Evolutionary conservation across 2,329 filamentous ascomycete genomes (phyloP).

Genomic region (Fusarium odoratissimum): DNA sequence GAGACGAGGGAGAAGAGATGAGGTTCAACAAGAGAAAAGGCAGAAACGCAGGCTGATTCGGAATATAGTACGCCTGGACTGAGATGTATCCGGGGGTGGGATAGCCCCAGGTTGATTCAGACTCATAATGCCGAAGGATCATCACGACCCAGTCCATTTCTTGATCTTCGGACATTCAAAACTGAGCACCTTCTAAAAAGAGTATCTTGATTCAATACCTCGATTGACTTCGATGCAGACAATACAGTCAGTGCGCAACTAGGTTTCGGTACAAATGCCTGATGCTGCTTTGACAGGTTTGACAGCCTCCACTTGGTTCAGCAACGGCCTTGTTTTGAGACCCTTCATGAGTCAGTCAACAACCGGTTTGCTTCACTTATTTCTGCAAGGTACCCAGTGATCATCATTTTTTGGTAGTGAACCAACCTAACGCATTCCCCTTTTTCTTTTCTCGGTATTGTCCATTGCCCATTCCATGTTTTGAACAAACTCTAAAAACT

Average conservation of each 20-base stretch:
- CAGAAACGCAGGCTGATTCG: conserved; percentile 16
- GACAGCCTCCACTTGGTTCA: conserved; percentile 12
- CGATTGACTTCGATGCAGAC: background rate
- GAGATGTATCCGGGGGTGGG: background rate
- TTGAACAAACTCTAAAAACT: conserved; percentile 24
- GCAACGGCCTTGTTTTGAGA: conserved; percentile 1
- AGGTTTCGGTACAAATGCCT: background rate
- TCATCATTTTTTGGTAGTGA: background rate
- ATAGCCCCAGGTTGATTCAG: background rate
- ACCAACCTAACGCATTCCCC: background rate
- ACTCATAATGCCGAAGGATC: background rate
- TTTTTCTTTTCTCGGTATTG: background rate
- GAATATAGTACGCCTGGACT: background rate
- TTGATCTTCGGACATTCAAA: background rate
- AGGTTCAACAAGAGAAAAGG: conserved; percentile 32
- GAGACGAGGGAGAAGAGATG: conserved; percentile 2
- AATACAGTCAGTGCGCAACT: background rate
- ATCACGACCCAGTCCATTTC: background rate
- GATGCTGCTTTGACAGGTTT: conserved; percentile 3
- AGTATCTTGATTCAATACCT: background rate
- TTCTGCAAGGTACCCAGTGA: background rate
- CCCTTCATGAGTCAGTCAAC: background rate
- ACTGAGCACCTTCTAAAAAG: background rate
- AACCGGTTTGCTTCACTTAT: background rate
- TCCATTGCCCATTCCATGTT: conserved; percentile 12